Base-by-base conservation (phyloP, 345 rosid species). In the Pelargonium nanum region DNA sequence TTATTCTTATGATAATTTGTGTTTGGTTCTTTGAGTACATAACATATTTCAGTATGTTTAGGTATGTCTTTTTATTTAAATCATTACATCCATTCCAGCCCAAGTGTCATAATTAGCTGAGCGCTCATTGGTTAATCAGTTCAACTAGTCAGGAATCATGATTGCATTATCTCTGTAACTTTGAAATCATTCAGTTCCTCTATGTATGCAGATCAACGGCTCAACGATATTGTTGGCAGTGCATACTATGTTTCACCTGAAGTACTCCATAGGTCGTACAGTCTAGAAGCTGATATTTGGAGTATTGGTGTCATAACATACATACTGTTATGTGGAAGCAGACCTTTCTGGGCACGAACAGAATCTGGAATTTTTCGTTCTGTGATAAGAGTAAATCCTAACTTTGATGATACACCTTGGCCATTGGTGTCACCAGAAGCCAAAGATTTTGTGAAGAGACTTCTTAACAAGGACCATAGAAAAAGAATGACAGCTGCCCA, bases 191-290 rank as follows among this genome's bases (percentile, higher is more conserved):
- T 10, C 40, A 56, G 55, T 52, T 52, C 55, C 17, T 34, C 7
- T 60, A 58, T 58, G 15, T 60, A 20, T 69, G 67, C 91, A 94
- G 99, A 89, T 75, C 93, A 86, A 62, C 88, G 97, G 62, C 89
- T 88, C 72, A 94, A 81, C 57, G 97, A 94, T 71, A 87, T 94
- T 60, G 99, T 94, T 60, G 99, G 99, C 57, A 94, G 97, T 77
- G 97, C 97, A 62, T 94, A 86, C 75, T 90, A 94, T 73, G 99
- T 94, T 63, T 91, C 99, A 20, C 96, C 99, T 24, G 97, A 94
- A 83, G 99, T 94, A 58, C 92, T 94, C 52, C 97, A 94, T 74
- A 90, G 97, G 78, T 88, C 93, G 50, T 94, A 94, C 74, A 80
- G 85, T 60, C 75, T 84, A 24, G 99, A 94, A 70, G 97, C 95